Percentiles rank a stretch among this genome's conserved stretches.
Conservation (phyloP, 257 asterid genomes). For the Scutellaria baicalensis region DNA sequence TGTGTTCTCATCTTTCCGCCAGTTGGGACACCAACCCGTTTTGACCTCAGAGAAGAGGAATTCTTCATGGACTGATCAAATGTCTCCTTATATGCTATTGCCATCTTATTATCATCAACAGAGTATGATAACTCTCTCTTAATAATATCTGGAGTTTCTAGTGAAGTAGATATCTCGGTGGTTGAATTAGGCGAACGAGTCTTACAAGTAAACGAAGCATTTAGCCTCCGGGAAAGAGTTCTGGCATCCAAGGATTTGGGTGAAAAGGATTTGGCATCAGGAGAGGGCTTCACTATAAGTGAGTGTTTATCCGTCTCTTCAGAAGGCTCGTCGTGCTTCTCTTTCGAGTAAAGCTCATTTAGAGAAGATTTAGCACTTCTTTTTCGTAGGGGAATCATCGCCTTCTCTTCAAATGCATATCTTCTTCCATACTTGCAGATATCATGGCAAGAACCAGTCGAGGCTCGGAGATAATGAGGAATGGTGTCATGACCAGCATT, state of each 20-base stretch:
- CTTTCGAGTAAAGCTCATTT: slow-evolving; percentile 17
- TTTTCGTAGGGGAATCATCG: slow-evolving; percentile 25
- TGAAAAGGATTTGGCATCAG: slow-evolving; percentile 8
- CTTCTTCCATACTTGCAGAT: slow-evolving; percentile 70
- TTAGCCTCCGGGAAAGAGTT: slow-evolving; percentile 1
- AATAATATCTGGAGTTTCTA: slow-evolving; percentile 26
- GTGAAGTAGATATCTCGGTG: slow-evolving; percentile 8
- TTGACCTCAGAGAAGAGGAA: slow-evolving; percentile 20
- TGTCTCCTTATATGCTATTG: slow-evolving; percentile 25
- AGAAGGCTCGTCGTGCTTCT: neutral
- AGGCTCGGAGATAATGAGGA: slow-evolving; percentile 72
- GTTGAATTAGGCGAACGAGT: slow-evolving; percentile 12
- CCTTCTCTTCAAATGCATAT: slow-evolving; percentile 27
- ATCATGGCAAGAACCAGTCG: slow-evolving; percentile 92
- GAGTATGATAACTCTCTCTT: slow-evolving; percentile 24
- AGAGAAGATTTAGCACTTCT: slow-evolving; percentile 16
- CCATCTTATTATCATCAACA: slow-evolving; percentile 12
- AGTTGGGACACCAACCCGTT: slow-evolving; percentile 10
- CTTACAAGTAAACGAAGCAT: slow-evolving; percentile 6
- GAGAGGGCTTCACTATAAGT: neutral
- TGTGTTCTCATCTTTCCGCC: slow-evolving; percentile 5
- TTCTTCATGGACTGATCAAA: slow-evolving; percentile 12
- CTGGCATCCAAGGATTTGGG: slow-evolving; percentile 7
- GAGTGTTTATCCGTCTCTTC: neutral
- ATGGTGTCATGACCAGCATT: slow-evolving; percentile 7